Evolutionary conservation across 805 yeast species (phyloP), one percentile per base, ranked within the genome.

Genomic region (Spathaspora gorwiae): DNA sequence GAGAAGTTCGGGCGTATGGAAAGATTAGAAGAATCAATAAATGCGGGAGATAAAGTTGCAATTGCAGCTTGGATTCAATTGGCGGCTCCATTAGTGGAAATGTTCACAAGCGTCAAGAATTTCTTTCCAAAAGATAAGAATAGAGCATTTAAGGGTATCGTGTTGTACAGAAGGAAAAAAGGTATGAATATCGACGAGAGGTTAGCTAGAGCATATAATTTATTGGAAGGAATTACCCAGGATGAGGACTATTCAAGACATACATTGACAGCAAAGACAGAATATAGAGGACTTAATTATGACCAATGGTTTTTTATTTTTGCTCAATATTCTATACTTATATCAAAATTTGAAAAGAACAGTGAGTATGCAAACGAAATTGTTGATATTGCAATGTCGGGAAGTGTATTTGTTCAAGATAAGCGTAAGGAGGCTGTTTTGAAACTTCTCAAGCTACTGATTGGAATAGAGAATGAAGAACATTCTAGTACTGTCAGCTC

Each of bases 301-400:
- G 86, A 84, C 34, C 76, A 76, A 33, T 94, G 99, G 99, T 89
- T 89, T 61, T 81, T 78, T 50, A 68, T 92, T 6, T 87, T 90
- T 55, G 83, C 90, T 79, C 85, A 84, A 55, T 81, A 85, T 54
- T 83, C 95, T 0, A 61, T 92, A 32, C 73, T 82, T 24, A 73
- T 85, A 41, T 82, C 89, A 0, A 75, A 75, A 48, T 77, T 73
- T 56, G 81, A 80, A 24, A 83, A 81, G 54, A 92, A 95, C 7
- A 64, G 76, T 39, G 78, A 83, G 38, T 63, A 64, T 51, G 73
- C 75, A 11, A 55, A 54, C 7, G 64, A 65, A 35, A 79, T 89
- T 5, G 72, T 87, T 34, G 87, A 84, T 30, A 80, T 84, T 19
- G 95, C 96, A 0, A 79, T 75, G 57, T 81, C 81, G 43, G 87